Percentiles rank a stretch among this genome's conserved stretches.
Conservation (phyloP, 768 basidiomycete species). For the Sistotremastrum suecicum region DNA sequence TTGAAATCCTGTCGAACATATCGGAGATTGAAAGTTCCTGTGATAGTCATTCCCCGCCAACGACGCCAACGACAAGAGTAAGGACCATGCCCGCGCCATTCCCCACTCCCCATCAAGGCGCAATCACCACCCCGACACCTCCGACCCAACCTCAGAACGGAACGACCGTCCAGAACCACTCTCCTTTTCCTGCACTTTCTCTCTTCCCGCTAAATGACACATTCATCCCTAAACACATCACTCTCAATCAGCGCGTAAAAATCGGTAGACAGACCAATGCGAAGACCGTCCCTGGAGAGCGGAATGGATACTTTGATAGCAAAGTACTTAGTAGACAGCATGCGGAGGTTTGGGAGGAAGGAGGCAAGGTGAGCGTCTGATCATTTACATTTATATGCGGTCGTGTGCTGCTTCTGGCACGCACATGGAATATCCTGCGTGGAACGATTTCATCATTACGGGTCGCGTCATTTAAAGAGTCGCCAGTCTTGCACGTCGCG, state of each 20-base stretch:
- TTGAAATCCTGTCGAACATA: too few species aligned
- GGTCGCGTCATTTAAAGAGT: too few species aligned
- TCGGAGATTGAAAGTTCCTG: too few species aligned
- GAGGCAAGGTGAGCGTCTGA: conserved; percentile 48
- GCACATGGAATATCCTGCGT: too few species aligned
- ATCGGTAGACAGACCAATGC: conserved; percentile 94
- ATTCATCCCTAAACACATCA: conserved; percentile 88
- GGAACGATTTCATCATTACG: too few species aligned
- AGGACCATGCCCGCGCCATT: conserved; percentile 4
- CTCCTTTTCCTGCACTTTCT: conserved; percentile 24
- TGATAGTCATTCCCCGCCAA: too few species aligned
- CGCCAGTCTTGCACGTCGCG: too few species aligned
- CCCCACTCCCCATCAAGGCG: conserved; percentile 14
- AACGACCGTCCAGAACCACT: background rate
- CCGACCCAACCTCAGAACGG: background rate
- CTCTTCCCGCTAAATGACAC: conserved; percentile 91
- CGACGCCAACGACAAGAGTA: too few species aligned
- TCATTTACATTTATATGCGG: too few species aligned
- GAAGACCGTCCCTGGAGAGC: conserved; percentile 80
- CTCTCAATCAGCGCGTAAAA: conserved; percentile 69
- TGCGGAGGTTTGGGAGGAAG: conserved; percentile 95
- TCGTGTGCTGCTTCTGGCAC: too few species aligned
- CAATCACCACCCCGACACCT: conserved; percentile 13
- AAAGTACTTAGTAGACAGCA: conserved; percentile 91
- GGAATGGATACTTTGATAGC: conserved; percentile 95